Evolutionary conservation across 306 rosid species (phyloP).

Genomic region (Casuarina glauca): DNA sequence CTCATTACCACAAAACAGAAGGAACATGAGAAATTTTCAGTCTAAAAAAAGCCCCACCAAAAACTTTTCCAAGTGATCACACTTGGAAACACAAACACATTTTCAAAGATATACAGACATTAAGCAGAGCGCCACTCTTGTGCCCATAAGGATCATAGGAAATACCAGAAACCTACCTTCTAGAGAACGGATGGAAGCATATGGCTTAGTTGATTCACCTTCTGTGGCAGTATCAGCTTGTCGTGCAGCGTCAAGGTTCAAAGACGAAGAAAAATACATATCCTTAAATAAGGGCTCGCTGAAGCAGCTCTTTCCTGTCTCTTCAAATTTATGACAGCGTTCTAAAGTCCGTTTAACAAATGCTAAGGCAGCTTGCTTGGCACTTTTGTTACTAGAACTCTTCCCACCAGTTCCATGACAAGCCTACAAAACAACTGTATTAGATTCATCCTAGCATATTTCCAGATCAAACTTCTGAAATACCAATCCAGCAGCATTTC

Average conservation of each 20-base stretch:
- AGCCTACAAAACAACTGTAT: constrained; percentile 52
- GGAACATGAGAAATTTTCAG: constrained; percentile 12
- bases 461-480: constrained; percentile 14
- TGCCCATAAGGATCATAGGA: constrained; percentile 22
- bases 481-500: constrained; percentile 22
- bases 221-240: constrained; percentile 51
- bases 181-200: constrained; percentile 54
- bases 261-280: constrained; percentile 55
- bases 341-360: constrained; percentile 84
- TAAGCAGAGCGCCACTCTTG: constrained; percentile 17
- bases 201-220: constrained; percentile 66
- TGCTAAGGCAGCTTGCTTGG: constrained; percentile 82
- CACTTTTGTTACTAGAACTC: constrained; percentile 79
- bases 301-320: constrained; percentile 91
- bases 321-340: constrained; percentile 77
- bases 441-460: constrained; percentile 32
- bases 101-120: constrained; percentile 19
- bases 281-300: constrained; percentile 69
- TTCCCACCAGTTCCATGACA: constrained; percentile 77
- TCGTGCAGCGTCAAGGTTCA: constrained; percentile 44
- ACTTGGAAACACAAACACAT: constrained; percentile 7
- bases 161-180: constrained; percentile 68
- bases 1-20: constrained; percentile 6
- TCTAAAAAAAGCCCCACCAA: constrained; percentile 6
- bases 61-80: constrained; percentile 21